A percentile compares a stretch with the other conserved stretches of the same genome.
Evolutionary conservation across 202 grass and related monocot species (phyloP).

Genomic region (Zoysia matrella): DNA sequence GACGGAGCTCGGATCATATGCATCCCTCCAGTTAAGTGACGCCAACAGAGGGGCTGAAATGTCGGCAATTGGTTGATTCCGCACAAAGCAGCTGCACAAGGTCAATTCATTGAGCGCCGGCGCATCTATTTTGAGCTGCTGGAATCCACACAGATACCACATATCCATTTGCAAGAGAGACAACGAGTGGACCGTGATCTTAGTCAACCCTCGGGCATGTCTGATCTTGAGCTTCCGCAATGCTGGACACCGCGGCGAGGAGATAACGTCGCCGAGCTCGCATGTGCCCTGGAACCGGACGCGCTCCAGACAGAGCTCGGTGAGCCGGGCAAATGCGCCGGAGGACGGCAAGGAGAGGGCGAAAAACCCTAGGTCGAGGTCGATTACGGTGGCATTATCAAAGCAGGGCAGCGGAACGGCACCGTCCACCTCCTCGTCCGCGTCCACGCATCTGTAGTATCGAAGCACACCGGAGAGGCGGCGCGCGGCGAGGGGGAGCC

Average conservation of each 20-base stretch:
- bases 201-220: background rate
- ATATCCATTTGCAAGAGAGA: conserved; percentile 21
- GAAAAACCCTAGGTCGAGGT: background rate
- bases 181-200: conserved; percentile 1
- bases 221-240: background rate
- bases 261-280: conserved; percentile 11
- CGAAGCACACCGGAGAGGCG: conserved; percentile 11
- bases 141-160: background rate
- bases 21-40: conserved; percentile 22
- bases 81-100: background rate
- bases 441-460: background rate
- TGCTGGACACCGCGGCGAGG: conserved; percentile 13
- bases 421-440: background rate
- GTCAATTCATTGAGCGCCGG: background rate
- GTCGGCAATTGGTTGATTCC: background rate
- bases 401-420: conserved; percentile 42
- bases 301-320: background rate
- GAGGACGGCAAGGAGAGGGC: conserved; percentile 4
- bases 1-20: conserved; percentile 4
- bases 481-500: conserved; percentile 31
- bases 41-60: conserved; percentile 33
- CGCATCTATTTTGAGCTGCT: conserved; percentile 6
- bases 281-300: background rate
- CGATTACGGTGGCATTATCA: background rate
- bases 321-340: conserved; percentile 29